These are phyloP conservation scores for Quillaja saponaria DNA, from an alignment of 306 rosid genomes.

Conservation along the genomic window DNA sequence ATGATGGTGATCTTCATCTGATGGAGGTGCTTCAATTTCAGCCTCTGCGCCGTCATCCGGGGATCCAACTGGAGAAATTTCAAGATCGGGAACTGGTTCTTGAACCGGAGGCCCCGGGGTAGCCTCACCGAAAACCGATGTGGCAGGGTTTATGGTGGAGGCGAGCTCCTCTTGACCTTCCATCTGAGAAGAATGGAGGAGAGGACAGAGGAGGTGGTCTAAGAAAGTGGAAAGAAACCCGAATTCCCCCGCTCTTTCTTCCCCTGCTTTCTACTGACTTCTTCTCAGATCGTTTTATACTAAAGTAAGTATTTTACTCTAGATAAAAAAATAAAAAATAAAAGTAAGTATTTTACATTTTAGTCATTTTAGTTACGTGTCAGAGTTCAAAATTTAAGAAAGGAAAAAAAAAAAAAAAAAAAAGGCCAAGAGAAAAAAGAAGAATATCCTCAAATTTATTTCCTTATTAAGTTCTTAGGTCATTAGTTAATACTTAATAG, in stretches of 20 bases:
- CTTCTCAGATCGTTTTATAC: constrained; percentile 27
- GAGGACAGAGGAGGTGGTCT: constrained; percentile 32
- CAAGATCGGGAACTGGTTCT: constrained; percentile 30
- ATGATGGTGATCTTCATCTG: constrained; percentile 55
- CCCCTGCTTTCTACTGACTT: constrained; percentile 39
- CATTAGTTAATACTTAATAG: no score
- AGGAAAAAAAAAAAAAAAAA: no score
- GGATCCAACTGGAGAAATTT: constrained; percentile 35
- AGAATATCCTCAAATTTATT: no score
- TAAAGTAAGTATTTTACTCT: no score
- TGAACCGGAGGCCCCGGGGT: constrained; percentile 41
- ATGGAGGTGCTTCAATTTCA: constrained; percentile 46
- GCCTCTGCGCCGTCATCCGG: constrained; percentile 35
- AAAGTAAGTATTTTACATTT: background rate
- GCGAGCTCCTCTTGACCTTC: constrained; percentile 56
- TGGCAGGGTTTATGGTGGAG: constrained; percentile 28
- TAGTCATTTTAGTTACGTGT: no score
- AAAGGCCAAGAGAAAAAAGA: no score
- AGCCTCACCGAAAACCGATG: constrained; percentile 23
- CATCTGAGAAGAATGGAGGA: constrained; percentile 49
- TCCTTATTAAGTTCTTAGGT: no score
- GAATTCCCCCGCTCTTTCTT: constrained; percentile 46
- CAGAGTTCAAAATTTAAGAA: no score
- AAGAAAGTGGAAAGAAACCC: constrained; percentile 5
- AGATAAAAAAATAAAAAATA: no score